Evolutionary conservation across 2,329 filamentous ascomycete genomes (phyloP).

Genomic region (Elsinoe arachidis): DNA sequence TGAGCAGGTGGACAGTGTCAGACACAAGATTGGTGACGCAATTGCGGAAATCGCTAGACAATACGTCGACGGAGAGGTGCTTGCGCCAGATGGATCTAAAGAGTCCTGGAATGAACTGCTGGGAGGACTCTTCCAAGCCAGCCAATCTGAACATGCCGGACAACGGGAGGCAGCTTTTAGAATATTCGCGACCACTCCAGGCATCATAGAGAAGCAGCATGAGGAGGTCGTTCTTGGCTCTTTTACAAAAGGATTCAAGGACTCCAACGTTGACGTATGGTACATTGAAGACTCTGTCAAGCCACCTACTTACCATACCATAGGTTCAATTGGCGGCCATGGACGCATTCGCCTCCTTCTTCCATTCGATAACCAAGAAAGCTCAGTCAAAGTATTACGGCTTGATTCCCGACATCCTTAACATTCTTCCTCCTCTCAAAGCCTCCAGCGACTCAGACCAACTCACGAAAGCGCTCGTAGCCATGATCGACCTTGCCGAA

Average conservation of each 20-base stretch:
- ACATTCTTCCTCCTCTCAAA: conserved; percentile 89
- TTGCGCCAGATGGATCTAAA: conserved; percentile 22
- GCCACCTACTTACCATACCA: conserved; percentile 16
- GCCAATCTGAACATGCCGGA: conserved; percentile 71
- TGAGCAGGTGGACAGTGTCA: conserved; percentile 64
- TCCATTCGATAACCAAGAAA: conserved; percentile 83
- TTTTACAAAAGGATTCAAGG: conserved; percentile 86
- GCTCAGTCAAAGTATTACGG: conserved; percentile 78
- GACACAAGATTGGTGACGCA: conserved; percentile 96
- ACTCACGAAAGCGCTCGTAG: conserved; percentile 78
- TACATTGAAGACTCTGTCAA: neutral
- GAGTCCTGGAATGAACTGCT: conserved; percentile 85
- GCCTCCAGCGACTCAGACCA: conserved; percentile 84
- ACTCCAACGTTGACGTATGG: conserved; percentile 66
- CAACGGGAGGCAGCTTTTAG: conserved; percentile 89
- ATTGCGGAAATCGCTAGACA: conserved; percentile 91
- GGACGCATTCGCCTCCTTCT: conserved; percentile 95
- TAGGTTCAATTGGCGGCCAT: conserved; percentile 87
- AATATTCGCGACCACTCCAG: conserved; percentile 89
- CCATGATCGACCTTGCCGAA: conserved; percentile 90
- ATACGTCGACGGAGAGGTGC: conserved; percentile 65
- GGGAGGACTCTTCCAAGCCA: conserved; percentile 76
- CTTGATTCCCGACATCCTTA: conserved; percentile 83
- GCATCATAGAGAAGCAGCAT: conserved; percentile 92
- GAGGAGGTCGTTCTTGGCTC: conserved; percentile 81